Evolutionary conservation across 2,329 filamentous ascomycete species (phyloP).

Genomic region (Cladosporium sp.): DNA sequence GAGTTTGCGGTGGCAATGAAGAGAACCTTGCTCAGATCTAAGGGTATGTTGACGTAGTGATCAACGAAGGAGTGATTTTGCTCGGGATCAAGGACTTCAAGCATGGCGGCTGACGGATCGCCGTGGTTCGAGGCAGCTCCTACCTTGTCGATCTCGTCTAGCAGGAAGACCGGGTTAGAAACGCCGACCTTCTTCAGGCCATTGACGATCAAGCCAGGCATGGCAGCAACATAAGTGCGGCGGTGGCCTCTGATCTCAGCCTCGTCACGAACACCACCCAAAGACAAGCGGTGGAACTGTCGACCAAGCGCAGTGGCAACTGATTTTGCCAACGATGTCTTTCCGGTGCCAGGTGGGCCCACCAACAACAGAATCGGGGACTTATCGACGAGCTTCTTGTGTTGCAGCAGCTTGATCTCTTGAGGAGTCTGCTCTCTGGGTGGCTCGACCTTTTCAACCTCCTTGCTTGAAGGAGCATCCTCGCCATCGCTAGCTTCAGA

Average conservation of each 20-base stretch:
- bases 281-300: constrained; percentile 95
- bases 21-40: constrained; percentile 92
- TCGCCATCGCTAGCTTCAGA: constrained; percentile 52
- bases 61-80: constrained; percentile 95
- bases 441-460: constrained; percentile 20
- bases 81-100: constrained; percentile 95
- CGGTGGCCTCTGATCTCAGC: constrained; percentile 95
- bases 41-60: constrained; percentile 93
- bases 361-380: constrained; percentile 92
- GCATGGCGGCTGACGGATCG: constrained; percentile 94
- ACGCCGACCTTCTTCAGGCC: constrained; percentile 94
- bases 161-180: constrained; percentile 87
- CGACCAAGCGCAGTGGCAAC: constrained; percentile 87
- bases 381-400: constrained; percentile 85
- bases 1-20: constrained; percentile 98
- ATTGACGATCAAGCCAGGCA: constrained; percentile 93
- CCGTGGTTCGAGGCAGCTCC: constrained; percentile 88
- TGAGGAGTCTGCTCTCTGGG: constrained; percentile 45
- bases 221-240: constrained; percentile 95
- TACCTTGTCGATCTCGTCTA: constrained; percentile 98
- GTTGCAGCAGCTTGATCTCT: constrained; percentile 71
- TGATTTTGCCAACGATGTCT: constrained; percentile 91
- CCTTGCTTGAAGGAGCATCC: constrained; percentile 45
- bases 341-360: constrained; percentile 90
- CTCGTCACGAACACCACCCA: constrained; percentile 92